Percentiles rank a stretch among this genome's conserved stretches.
phyloP scores from a whole-genome alignment of 2,329 filamentous ascomycete genomes.

The Penicillium sp. region DNA sequence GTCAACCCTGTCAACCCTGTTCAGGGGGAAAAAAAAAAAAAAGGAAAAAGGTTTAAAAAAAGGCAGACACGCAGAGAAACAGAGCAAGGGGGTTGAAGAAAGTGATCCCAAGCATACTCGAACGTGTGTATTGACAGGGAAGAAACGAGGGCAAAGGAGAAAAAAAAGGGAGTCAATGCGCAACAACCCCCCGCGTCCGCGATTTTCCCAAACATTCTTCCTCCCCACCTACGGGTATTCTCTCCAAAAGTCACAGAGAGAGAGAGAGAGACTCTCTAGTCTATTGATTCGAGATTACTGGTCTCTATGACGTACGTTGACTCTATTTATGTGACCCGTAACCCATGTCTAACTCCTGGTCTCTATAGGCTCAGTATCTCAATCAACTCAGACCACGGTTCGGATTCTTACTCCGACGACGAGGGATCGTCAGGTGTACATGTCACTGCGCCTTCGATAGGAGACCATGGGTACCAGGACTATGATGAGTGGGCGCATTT shows the following conservation, averaged over 20 bases:
- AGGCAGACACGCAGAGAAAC: too few relatives aligned
- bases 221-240: background rate
- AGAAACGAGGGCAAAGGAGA: background rate
- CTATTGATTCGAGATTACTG: background rate
- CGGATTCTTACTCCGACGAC: slow-evolving; percentile 45
- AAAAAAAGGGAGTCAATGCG: background rate
- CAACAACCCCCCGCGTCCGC: background rate
- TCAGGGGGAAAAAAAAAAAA: too few relatives aligned
- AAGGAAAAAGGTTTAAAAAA: too few relatives aligned
- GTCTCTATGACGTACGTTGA: background rate
- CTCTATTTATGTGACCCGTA: background rate
- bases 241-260: too few relatives aligned
- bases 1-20: too few relatives aligned
- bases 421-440: slow-evolving; percentile 49
- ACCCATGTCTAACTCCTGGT: too few relatives aligned
- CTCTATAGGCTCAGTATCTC: slow-evolving; percentile 43
- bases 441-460: slow-evolving; percentile 44
- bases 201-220: background rate
- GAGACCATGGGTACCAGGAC: slow-evolving; percentile 44
- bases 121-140: too few relatives aligned
- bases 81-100: too few relatives aligned
- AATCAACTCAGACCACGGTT: slow-evolving; percentile 43
- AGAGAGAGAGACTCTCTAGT: background rate
- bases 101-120: too few relatives aligned
- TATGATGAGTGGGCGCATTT: slow-evolving; percentile 44